Evolutionary conservation across 139 green algal species (phyloP).

Genomic region (Chlamydomonas schloesseri): DNA sequence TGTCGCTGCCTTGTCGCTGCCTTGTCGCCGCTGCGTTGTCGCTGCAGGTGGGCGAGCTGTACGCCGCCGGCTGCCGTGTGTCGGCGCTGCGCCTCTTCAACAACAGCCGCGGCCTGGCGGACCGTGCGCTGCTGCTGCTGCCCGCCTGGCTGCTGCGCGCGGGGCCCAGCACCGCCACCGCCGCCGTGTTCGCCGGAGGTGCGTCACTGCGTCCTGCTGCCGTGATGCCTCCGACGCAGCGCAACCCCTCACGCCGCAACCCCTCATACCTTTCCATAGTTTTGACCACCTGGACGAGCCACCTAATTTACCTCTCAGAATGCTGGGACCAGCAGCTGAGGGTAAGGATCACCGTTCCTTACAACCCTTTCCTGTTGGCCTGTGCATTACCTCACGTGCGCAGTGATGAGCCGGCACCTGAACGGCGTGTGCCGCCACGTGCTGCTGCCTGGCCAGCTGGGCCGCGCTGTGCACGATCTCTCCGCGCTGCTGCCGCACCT

Average conservation of each 20-base stretch:
- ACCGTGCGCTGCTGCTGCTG: constrained; percentile 20
- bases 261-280: no score
- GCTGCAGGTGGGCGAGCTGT: constrained; percentile 13
- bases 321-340: background rate
- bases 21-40: background rate
- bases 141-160: constrained; percentile 25
- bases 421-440: constrained; percentile 38
- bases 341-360: no score
- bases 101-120: constrained; percentile 30
- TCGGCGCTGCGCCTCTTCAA: constrained; percentile 33
- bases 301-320: no score
- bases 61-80: constrained; percentile 31
- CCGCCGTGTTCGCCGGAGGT: constrained; percentile 13
- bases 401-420: constrained; percentile 27
- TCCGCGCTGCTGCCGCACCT: background rate
- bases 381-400: background rate
- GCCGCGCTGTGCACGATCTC: background rate
- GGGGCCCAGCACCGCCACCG: constrained; percentile 16
- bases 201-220: no score
- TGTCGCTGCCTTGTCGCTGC: no score
- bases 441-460: constrained; percentile 30
- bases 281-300: no score
- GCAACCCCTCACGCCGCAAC: no score
- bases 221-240: no score
- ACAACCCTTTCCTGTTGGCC: background rate